Evolutionary conservation across 2,329 filamentous ascomycete species (phyloP).

Genomic region (Didymella exigua): DNA sequence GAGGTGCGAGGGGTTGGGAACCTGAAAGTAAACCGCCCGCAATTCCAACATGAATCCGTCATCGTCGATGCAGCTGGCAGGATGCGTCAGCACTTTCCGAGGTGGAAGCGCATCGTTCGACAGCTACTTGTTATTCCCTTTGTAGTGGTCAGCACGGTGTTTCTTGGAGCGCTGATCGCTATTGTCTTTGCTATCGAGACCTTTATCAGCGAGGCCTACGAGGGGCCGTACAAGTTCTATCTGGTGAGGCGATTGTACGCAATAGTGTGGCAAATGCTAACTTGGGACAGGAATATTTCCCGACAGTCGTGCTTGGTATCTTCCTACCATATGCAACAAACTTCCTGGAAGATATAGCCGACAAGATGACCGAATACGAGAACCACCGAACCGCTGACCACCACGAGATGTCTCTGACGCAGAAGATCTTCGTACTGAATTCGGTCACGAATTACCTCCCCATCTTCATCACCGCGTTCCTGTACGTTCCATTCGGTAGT

Average conservation of each 20-base stretch:
- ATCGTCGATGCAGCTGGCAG: constrained; percentile 35
- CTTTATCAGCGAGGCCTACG: constrained; percentile 43
- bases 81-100: constrained; percentile 34
- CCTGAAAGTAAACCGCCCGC: constrained; percentile 39
- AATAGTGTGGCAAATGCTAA: constrained; percentile 9
- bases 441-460: constrained; percentile 45
- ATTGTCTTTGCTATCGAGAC: constrained; percentile 42
- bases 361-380: constrained; percentile 41
- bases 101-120: constrained; percentile 37
- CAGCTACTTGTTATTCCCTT: constrained; percentile 43
- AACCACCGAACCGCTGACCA: constrained; percentile 42
- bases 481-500: constrained; percentile 41
- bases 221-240: constrained; percentile 40
- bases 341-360: constrained; percentile 35
- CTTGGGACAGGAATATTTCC: constrained; percentile 37
- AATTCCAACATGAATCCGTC: constrained; percentile 35
- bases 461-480: constrained; percentile 43
- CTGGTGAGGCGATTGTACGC: constrained; percentile 21
- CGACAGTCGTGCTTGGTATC: constrained; percentile 39
- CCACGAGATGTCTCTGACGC: constrained; percentile 43
- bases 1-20: constrained; percentile 38
- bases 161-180: constrained; percentile 37
- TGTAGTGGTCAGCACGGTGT: constrained; percentile 32
- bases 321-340: constrained; percentile 39
- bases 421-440: constrained; percentile 44